A percentile compares a stretch with the other conserved stretches of the same genome.
These are phyloP conservation scores for Chrysochromulina tobinii DNA, from an alignment of 78 protist species.

Conservation along the genomic window DNA sequence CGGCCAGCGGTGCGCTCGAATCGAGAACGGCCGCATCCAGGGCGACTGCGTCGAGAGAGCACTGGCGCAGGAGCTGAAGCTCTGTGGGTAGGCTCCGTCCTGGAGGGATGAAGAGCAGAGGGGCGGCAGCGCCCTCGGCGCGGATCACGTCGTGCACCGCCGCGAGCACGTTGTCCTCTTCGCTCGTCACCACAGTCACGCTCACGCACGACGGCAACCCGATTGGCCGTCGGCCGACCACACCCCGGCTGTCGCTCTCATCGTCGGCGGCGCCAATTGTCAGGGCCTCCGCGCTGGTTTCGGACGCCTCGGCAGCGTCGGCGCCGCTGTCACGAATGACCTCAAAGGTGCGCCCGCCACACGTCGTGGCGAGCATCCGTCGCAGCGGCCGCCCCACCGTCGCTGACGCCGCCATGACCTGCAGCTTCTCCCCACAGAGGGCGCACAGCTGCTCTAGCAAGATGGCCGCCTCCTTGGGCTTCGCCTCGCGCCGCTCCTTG, in stretches of 20 bases:
- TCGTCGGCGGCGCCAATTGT: no score
- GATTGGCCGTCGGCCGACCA: not conserved
- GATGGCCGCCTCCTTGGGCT: not conserved
- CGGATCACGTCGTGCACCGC: not conserved
- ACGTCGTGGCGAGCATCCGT: not conserved
- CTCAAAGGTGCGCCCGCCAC: not conserved
- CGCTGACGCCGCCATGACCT: not conserved
- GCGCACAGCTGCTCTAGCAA: not conserved
- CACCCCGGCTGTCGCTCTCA: not conserved
- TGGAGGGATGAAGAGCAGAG: not conserved
- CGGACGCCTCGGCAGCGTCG: not conserved
- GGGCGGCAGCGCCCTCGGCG: not conserved
- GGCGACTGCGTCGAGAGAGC: not conserved
- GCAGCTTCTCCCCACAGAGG: not conserved
- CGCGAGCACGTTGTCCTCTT: not conserved
- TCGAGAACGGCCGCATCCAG: not conserved
- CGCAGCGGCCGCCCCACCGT: constrained; percentile 17
- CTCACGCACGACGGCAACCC: not conserved
- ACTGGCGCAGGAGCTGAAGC: not conserved
- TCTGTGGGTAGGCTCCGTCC: not conserved
- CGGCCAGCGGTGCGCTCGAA: not conserved
- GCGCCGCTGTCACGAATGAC: not conserved
- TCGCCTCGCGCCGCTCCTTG: not conserved
- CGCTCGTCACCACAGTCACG: not conserved
- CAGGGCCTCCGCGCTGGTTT: not conserved